phyloP scores from a whole-genome alignment of 192 early-diverging fungal species.

The Pilobolus umbonatus region DNA sequence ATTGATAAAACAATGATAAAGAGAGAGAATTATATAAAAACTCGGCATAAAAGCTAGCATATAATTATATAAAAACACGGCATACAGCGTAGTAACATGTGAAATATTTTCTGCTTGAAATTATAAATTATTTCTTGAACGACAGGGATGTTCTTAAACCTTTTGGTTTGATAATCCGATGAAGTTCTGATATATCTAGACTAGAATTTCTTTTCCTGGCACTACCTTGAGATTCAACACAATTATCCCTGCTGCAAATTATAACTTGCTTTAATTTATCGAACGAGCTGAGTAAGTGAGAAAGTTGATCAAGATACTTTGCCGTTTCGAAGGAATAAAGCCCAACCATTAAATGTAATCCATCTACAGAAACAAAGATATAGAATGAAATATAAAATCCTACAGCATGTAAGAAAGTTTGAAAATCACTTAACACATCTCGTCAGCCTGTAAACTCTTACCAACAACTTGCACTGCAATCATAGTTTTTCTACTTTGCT shows the following conservation, averaged over 20 bases:
- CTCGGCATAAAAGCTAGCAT: not conserved
- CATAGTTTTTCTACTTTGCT: constrained; percentile 14
- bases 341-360: not conserved
- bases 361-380: not conserved
- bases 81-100: constrained; percentile 4
- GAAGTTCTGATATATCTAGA: not conserved
- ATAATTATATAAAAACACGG: constrained; percentile 2
- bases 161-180: not conserved
- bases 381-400: not conserved
- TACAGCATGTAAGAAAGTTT: not conserved
- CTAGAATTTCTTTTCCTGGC: not conserved
- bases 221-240: not conserved
- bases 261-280: not conserved
- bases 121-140: not conserved
- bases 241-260: not conserved
- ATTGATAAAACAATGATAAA: too few species aligned
- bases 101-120: constrained; percentile 7
- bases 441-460: constrained; percentile 8
- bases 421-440: constrained; percentile 6
- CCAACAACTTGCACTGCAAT: constrained; percentile 11
- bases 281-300: not conserved
- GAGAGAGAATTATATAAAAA: constrained; percentile 5
- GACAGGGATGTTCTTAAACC: not conserved
- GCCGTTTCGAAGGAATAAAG: not conserved
- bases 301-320: not conserved